Base-by-base conservation (phyloP, 2,329 filamentous ascomycete species). In the Teratosphaeria destructans region DNA sequence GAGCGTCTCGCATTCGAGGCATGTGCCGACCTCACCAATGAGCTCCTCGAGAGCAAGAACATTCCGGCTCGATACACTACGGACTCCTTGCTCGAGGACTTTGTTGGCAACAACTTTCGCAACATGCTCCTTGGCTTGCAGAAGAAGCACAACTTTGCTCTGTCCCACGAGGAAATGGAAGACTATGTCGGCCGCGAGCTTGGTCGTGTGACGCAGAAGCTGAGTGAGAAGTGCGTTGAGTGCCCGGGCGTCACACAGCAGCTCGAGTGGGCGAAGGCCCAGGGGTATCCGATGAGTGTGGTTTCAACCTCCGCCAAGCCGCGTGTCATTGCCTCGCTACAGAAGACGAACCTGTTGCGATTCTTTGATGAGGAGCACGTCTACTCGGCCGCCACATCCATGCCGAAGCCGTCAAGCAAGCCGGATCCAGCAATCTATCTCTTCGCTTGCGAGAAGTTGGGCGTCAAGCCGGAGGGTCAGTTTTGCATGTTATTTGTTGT, bases 31-130 rank as follows among this genome's bases (percentile, higher is more conserved):
- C 85, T 96, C 65, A 87, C 90, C 80, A 96, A 96, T 78, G 81
- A 90, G 75, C 89, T 95, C 73, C 85, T 93, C 73, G 80, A 81
- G 67, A 81, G 82, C 70, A 81, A 87, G 70, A 77, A 80, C 68
- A 79, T 90, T 68, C 70, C 79, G 29, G 80, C 84, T 67, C 84
- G 82, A 72, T 96, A 95, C 79, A 91, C 88, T 3, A 88, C 88
- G 70, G 83, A 86, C 55, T 81, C 85, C 61, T 85, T 96, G 64
- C 89, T 95, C 77, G 79, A 81, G 67, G 89, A 95, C 77, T 96
- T 95, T 70, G 90, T 96, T 67, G 91, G 92, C 68, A 88, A 94
- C 74, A 95, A 95, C 82, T 96, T 95, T 82, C 89, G 90, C 67
- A 89, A 90, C 76, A 95, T 95, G 89, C 86, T 95, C 77, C 75